Evolutionary conservation across 257 asterid species (phyloP).

Genomic region (Petunia secreta): DNA sequence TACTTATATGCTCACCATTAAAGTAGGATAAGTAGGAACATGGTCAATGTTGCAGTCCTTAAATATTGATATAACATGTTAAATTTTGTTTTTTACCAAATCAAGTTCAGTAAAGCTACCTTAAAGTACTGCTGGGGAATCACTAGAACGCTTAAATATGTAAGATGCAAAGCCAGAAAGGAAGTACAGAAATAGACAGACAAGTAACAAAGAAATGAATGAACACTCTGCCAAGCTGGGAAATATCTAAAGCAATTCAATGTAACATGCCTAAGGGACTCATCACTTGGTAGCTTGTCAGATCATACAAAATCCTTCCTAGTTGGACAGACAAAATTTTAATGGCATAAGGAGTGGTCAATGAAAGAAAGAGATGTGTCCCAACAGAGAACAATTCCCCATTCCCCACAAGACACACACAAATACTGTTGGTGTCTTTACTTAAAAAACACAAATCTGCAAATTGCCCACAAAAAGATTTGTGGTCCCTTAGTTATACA

Average conservation of each 20-base stretch:
- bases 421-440: not conserved
- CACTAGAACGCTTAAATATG: no score
- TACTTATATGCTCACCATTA: no score
- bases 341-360: not conserved
- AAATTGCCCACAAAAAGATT: conserved; percentile 23
- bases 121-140: no score
- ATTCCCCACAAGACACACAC: not conserved
- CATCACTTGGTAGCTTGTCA: conserved; percentile 26
- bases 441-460: not conserved
- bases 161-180: not conserved
- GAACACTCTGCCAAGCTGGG: not conserved
- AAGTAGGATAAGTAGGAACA: no score
- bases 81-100: no score
- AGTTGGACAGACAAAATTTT: conserved; percentile 19
- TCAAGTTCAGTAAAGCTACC: no score
- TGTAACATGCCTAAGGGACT: conserved; percentile 16
- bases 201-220: not conserved
- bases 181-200: not conserved
- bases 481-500: conserved; percentile 30
- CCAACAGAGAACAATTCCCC: not conserved
- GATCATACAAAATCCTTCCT: conserved; percentile 1
- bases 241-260: not conserved
- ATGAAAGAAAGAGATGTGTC: conserved; percentile 17
- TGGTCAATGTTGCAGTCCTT: no score
- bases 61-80: no score